Evolutionary conservation across 2,329 filamentous ascomycete genomes (phyloP), one percentile per base, ranked within the genome.

Genomic region (Neonectria sp.): DNA sequence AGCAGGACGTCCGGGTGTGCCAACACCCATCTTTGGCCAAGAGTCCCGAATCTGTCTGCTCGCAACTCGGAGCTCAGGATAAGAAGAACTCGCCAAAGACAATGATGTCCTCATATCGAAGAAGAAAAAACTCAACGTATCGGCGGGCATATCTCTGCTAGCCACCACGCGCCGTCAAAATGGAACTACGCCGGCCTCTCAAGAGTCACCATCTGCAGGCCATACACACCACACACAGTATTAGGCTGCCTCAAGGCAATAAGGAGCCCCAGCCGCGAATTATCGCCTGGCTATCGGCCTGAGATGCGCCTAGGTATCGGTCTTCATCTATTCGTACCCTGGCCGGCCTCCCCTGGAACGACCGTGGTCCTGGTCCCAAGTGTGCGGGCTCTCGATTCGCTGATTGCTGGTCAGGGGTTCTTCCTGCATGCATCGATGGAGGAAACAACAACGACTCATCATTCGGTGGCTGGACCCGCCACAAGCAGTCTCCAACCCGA

Each of bases 211-310:
- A 27, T 31, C 52, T 56, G 53, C 15, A 43, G 37, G 21, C 53
- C 25, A 43, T 56, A 29, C 25, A 51, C 15, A 11, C 35, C 35
- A 45, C 25, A 24, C 24, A 52, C 15, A 33, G 48, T 12, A 15
- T 24, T 45, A 57, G 37, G 55, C 55, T 57, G 35, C 55, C 46
- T 25, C 55, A 13, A 57, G 55, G 55, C 55, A 15, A 40, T 21
- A 6, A 27, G n/a, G 13, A 13, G 35, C 45, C 45, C 45, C 45
- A 24, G 24, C 33, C 25, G 53, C 53, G 35, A 56, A 56, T 35
- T 25, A 40, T 24, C 51, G 31, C 51, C 29, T 53, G 25, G 27
- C 8, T 35, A n/a, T 53, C 29, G 37, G 15, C 37, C 37, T 40
- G 6, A n/a, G 37, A 40, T 40, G 37, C 37, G 37, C n/a, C 29